A percentile compares a stretch with the other conserved stretches of the same genome.
phyloP scores from a whole-genome alignment of 148 eudicot genomes.

The Beta vulgaris region DNA sequence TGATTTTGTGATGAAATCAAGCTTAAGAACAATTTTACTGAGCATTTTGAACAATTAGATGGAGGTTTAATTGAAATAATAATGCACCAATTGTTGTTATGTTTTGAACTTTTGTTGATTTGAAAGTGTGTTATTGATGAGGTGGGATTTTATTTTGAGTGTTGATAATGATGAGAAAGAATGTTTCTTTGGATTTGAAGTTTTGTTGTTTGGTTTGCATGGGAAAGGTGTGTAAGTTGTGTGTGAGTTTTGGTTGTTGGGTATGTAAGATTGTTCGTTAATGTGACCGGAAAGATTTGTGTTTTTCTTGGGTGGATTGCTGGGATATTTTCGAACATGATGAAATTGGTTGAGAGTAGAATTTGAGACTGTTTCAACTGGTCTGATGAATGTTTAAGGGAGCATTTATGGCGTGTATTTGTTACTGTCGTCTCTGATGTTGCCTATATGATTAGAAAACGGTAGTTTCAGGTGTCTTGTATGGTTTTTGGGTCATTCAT shows the following conservation, averaged over 20 bases:
- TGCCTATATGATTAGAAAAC: no score
- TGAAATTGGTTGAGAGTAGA: not conserved
- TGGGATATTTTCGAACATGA: not conserved
- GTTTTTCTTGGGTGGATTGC: not conserved
- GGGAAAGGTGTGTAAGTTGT: not conserved
- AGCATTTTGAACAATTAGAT: no score
- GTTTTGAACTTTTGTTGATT: not conserved
- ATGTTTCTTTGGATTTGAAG: not conserved
- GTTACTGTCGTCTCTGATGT: no score
- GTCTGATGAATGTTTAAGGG: not conserved
- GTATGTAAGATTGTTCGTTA: not conserved
- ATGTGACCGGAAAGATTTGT: not conserved
- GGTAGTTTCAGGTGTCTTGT: no score
- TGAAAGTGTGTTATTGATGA: not conserved
- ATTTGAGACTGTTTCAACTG: not conserved
- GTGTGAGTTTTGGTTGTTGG: not conserved
- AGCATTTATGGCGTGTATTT: no score
- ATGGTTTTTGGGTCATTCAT: no score
- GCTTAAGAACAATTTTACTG: not conserved
- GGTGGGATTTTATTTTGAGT: not conserved
- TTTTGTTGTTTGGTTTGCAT: not conserved
- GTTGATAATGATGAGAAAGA: slow-evolving; percentile 10
- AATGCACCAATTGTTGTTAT: not conserved
- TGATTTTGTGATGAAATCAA: slow-evolving; percentile 10
- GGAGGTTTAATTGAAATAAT: slow-evolving; percentile 11